These are phyloP conservation scores for Urostyla sp. DNA, from an alignment of 73 alveolate species.

Conservation along the genomic window DNA sequence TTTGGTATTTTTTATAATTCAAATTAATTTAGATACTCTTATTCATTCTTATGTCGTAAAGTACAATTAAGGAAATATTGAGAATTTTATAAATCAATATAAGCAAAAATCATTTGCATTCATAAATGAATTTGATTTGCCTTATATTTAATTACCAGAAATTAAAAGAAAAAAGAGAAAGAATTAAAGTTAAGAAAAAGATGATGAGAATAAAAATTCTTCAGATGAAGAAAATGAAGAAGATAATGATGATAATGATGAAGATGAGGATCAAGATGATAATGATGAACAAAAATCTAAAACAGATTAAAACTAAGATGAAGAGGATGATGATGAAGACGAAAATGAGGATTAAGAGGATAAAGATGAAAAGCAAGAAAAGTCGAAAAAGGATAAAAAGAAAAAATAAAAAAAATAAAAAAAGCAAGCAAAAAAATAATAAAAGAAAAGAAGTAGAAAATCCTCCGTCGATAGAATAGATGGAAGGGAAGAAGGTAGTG, in stretches of 20 bases:
- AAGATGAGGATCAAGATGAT: neutral
- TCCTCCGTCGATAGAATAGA: too few species aligned
- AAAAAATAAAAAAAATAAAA: constrained; percentile 3
- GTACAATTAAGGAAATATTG: neutral
- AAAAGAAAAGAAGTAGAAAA: constrained; percentile 6
- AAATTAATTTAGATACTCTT: neutral
- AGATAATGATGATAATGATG: neutral
- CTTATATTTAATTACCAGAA: neutral
- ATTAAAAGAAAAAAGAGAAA: constrained; percentile 6
- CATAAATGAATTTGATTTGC: constrained; percentile 50
- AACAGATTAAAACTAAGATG: neutral
- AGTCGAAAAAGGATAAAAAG: constrained; percentile 17
- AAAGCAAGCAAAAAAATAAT: neutral
- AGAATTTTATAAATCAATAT: neutral
- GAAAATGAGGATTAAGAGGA: neutral
- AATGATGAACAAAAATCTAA: neutral
- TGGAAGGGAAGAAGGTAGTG: neutral
- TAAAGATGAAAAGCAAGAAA: constrained; percentile 2
- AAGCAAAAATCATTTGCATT: constrained; percentile 15
- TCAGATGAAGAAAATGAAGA: constrained; percentile 2
- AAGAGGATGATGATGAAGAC: neutral
- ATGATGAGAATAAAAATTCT: constrained; percentile 6
- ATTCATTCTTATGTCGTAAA: constrained; percentile 8
- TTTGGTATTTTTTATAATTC: neutral
- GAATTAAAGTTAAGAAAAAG: neutral